A percentile compares a stretch with the other conserved stretches of the same genome.
Conservation (phyloP, 2,329 filamentous ascomycete genomes). For the Talaromyces sp. region DNA sequence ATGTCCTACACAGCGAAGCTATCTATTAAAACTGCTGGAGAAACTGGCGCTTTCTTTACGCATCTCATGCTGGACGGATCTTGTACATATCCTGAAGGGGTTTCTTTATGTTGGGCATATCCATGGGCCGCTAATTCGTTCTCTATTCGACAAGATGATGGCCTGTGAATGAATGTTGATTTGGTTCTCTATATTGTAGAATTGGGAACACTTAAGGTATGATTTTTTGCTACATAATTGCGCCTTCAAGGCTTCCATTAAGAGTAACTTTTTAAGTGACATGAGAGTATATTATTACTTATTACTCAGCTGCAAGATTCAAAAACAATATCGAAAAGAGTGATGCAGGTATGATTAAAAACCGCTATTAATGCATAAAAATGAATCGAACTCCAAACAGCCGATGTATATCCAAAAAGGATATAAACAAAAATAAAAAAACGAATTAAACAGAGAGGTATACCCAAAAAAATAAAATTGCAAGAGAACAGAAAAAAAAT, state of each 20-base stretch:
- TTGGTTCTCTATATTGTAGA: background rate
- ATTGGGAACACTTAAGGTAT: background rate
- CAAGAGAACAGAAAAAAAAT: constrained; percentile 1
- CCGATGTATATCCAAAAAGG: background rate
- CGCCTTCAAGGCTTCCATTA: background rate
- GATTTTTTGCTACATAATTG: background rate
- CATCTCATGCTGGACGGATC: too few relatives aligned
- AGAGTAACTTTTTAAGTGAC: background rate
- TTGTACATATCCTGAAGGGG: too few relatives aligned
- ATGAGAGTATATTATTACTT: background rate
- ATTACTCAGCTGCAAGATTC: background rate
- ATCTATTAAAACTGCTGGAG: too few relatives aligned
- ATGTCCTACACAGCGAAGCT: too few relatives aligned
- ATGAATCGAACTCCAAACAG: background rate
- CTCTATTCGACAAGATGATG: too few relatives aligned
- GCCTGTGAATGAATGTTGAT: background rate
- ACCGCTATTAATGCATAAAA: background rate
- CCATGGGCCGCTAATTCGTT: too few relatives aligned
- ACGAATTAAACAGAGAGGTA: background rate
- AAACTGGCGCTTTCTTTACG: too few relatives aligned
- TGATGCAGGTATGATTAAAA: background rate
- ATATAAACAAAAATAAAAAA: background rate
- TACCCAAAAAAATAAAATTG: background rate
- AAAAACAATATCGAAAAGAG: background rate
- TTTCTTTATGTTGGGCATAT: too few relatives aligned